These are phyloP conservation scores for Diplodia sapinea DNA, from an alignment of 2,329 filamentous ascomycete genomes.

Conservation along the genomic window DNA sequence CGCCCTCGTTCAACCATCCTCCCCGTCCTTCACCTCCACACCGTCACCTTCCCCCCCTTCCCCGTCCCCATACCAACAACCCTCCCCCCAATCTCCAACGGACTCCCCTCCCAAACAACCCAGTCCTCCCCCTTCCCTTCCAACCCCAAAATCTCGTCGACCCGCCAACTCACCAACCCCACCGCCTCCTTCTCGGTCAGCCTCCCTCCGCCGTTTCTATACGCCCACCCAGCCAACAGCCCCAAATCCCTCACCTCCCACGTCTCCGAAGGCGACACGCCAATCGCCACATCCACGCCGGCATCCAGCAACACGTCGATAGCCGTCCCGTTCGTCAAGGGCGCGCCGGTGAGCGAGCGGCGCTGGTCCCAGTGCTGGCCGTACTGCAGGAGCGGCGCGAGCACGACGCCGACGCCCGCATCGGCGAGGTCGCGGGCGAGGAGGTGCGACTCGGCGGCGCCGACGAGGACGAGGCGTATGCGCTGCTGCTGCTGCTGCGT, in stretches of 20 bases:
- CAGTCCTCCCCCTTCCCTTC: constrained; percentile 54
- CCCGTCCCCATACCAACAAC: constrained; percentile 46
- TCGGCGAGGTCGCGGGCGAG: constrained; percentile 64
- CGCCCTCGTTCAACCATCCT: too few relatives aligned
- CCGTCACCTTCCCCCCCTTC: background rate
- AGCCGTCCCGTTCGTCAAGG: constrained; percentile 68
- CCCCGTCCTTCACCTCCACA: background rate
- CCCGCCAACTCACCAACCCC: constrained; percentile 62
- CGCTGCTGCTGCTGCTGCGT: too few relatives aligned
- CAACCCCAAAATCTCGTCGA: constrained; percentile 64
- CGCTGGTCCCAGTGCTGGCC: constrained; percentile 65
- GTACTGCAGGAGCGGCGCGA: constrained; percentile 65
- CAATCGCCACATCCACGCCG: constrained; percentile 64
- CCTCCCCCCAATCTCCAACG: constrained; percentile 63
- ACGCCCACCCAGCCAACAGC: constrained; percentile 65
- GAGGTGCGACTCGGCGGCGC: constrained; percentile 68
- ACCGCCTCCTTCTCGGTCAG: constrained; percentile 62
- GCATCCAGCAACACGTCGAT: constrained; percentile 64
- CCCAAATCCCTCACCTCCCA: constrained; percentile 67
- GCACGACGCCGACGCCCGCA: constrained; percentile 64
- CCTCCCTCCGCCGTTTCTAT: constrained; percentile 62
- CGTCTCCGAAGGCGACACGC: constrained; percentile 60
- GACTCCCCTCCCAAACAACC: constrained; percentile 67
- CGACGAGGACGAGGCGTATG: constrained; percentile 64
- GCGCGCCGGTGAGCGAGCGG: constrained; percentile 67